These are phyloP conservation scores for Pythium sukuiense DNA, from an alignment of 352 stramenopile genomes.

Conservation along the genomic window DNA sequence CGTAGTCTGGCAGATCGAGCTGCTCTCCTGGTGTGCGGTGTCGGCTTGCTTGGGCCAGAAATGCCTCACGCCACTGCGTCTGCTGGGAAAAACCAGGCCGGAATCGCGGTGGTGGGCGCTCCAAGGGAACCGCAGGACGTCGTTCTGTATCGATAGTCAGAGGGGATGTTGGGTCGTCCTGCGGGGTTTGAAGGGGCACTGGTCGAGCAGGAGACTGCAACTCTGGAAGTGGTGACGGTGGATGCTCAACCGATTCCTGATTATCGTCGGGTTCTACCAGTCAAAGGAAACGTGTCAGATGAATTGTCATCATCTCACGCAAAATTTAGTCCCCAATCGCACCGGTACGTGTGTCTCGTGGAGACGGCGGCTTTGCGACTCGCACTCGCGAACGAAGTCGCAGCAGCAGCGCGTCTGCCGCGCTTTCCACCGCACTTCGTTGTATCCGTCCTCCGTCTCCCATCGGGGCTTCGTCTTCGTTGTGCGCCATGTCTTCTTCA, in stretches of 20 bases:
- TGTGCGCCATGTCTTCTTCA: not conserved
- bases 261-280: not conserved
- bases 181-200: not conserved
- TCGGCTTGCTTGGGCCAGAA: constrained; percentile 17
- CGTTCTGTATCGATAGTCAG: not conserved
- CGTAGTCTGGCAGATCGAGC: constrained; percentile 22
- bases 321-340: not conserved
- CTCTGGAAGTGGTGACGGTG: not conserved
- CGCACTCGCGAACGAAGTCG: constrained; percentile 21
- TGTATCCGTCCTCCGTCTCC: not conserved
- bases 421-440: constrained; percentile 25
- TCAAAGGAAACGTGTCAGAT: not conserved
- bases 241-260: not conserved
- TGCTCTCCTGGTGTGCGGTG: constrained; percentile 15
- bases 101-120: not conserved
- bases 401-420: constrained; percentile 25
- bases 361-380: constrained; percentile 12
- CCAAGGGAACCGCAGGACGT: not conserved
- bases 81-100: not conserved
- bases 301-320: not conserved
- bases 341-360: not conserved
- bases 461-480: not conserved
- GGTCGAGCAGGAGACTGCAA: not conserved
- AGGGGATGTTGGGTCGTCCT: not conserved
- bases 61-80: constrained; percentile 20